A percentile compares a stretch with the other conserved stretches of the same genome.
phyloP scores from a whole-genome alignment of 352 stramenopile genomes.

The Phytopythium vexans region DNA sequence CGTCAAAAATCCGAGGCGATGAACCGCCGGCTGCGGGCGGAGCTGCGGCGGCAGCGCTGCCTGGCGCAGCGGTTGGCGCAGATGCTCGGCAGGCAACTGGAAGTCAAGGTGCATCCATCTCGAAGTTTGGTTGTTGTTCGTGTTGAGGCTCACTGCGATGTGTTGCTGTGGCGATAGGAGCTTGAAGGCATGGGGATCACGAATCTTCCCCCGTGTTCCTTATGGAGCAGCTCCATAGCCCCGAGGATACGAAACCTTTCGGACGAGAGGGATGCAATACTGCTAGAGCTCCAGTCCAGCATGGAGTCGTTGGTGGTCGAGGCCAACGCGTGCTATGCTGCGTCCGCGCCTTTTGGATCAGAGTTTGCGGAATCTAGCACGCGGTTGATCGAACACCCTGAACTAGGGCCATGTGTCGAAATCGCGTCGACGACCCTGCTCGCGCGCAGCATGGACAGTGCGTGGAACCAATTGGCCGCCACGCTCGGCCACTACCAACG shows the following conservation, averaged over 20 bases:
- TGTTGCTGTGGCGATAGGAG: too few relatives aligned
- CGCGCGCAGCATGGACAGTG: too few relatives aligned
- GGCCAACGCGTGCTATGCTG: too few relatives aligned
- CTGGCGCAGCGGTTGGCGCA: constrained; percentile 6
- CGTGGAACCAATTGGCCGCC: too few relatives aligned
- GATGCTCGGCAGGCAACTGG: not conserved
- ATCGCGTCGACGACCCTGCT: too few relatives aligned
- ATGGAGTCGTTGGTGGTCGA: not conserved
- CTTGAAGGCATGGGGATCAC: not conserved
- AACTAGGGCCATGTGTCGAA: too few relatives aligned
- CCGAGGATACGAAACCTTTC: not conserved
- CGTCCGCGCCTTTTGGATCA: too few relatives aligned
- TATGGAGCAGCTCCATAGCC: not conserved
- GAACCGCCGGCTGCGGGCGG: constrained; percentile 15
- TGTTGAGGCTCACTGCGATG: too few relatives aligned
- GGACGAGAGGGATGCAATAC: not conserved
- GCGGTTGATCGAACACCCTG: too few relatives aligned
- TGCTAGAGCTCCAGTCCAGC: not conserved
- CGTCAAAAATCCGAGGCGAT: constrained; percentile 10
- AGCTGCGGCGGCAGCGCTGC: constrained; percentile 14
- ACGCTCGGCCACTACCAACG: too few relatives aligned
- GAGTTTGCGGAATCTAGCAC: too few relatives aligned
- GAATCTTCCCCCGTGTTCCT: not conserved
- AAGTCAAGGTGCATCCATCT: not conserved
- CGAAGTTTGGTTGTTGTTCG: too few relatives aligned